phyloP scores from a whole-genome alignment of 441 rosid genomes.

The Erysimum cheiri region DNA sequence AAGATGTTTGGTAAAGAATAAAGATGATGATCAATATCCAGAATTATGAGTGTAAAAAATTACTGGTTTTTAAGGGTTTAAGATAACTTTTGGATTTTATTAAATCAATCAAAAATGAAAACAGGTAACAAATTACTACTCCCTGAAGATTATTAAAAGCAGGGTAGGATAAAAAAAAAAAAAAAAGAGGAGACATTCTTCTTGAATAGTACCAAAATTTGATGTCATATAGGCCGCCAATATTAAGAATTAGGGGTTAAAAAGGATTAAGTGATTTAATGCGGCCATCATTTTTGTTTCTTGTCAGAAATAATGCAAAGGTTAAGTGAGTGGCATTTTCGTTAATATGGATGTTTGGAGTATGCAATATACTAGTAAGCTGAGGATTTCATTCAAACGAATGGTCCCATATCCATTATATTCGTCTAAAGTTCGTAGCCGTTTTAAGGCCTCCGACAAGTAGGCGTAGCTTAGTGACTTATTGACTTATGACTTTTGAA shows the following conservation, averaged over 20 bases:
- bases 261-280: constrained; percentile 20
- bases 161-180: background rate
- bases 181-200: constrained; percentile 28
- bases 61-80: background rate
- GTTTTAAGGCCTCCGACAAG: constrained; percentile 18
- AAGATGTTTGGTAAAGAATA: too few relatives aligned
- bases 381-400: constrained; percentile 4
- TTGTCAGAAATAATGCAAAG: constrained; percentile 26
- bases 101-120: background rate
- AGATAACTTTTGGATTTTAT: background rate
- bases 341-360: constrained; percentile 25
- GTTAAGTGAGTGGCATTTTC: constrained; percentile 20
- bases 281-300: background rate
- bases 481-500: constrained; percentile 12
- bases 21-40: background rate
- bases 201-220: constrained; percentile 23
- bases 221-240: constrained; percentile 21
- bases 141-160: background rate
- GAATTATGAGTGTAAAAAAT: background rate
- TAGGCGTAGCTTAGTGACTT: constrained; percentile 24
- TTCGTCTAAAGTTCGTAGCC: constrained; percentile 25
- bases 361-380: constrained; percentile 16
- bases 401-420: constrained; percentile 24
- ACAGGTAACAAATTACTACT: background rate
- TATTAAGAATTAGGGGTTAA: background rate